These are phyloP conservation scores for Diaporthe vaccinii DNA, from an alignment of 2,329 filamentous ascomycete species.

Conservation along the genomic window DNA sequence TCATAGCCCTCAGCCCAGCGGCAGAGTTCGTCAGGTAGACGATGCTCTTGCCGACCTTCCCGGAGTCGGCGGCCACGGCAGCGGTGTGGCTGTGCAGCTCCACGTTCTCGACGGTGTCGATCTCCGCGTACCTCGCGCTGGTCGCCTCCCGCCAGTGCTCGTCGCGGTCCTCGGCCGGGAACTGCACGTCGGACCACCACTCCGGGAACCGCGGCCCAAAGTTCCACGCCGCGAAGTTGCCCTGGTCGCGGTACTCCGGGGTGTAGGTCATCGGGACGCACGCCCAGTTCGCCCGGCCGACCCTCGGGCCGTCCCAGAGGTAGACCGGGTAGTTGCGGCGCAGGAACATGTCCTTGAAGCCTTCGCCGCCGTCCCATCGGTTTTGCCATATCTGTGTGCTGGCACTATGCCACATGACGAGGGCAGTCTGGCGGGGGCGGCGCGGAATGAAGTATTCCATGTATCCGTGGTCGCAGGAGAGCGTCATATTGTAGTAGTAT, in stretches of 20 bases:
- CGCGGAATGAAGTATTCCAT: neutral
- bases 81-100: neutral
- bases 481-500: neutral
- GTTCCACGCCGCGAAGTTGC: neutral
- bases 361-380: neutral
- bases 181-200: neutral
- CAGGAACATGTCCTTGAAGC: neutral
- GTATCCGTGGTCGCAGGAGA: neutral
- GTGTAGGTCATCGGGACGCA: neutral
- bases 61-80: neutral
- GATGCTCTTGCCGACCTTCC: neutral
- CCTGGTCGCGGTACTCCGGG: neutral
- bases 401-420: neutral
- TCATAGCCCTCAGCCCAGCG: neutral
- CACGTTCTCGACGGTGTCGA: neutral
- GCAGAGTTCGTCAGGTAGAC: neutral
- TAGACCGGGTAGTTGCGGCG: neutral
- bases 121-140: neutral
- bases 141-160: neutral
- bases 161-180: neutral
- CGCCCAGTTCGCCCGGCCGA: neutral
- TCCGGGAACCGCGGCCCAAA: neutral
- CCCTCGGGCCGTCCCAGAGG: neutral
- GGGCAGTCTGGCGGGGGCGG: neutral
- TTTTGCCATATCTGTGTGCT: neutral